Evolutionary conservation across 2,329 filamentous ascomycete species (phyloP), one percentile per base, ranked within the genome.

Genomic region (Pestalotiopsis sp.): DNA sequence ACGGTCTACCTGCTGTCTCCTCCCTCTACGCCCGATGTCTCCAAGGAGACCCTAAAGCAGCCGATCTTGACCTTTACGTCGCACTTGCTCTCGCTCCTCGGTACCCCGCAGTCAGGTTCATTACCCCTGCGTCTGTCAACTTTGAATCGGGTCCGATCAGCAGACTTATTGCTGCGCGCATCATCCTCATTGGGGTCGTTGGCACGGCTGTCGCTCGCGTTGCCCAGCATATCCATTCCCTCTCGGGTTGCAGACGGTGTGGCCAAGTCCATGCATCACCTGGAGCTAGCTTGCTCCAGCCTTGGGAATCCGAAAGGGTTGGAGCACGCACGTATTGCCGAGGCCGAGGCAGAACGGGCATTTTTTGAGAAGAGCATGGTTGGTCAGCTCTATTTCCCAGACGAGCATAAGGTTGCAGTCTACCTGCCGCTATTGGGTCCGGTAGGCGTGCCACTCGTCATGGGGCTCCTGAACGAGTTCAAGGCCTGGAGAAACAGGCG

Each of bases 331-430:
- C 88, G 93, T 10, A 89, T 94, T 60, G 96, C 96, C 5, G 94
- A 98, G 79, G 87, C 89, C 2, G 94, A 97, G 76, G 95, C 94
- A 0, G 96, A 99, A 78, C 90, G 92, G 69, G 95, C 95, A 0
- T 99, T 99, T 80, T 99, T 99, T 73, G 96, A 99, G 80, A 97
- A 97, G 81, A 97, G 93, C 76, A 99, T 99, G 96, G 96, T 99
- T 13, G 96, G 94, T 0, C 96, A 98, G 81, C 91, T 98, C 2
- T 99, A 98, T 79, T 99, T 99, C 79, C 96, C 96, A 0, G 96
- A 99, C 76, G 96, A 99, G 81, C 96, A 99, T 79, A 99, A 98
- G 80, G 89, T 99, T 26, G 96, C 96, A 0, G 96, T 99, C 0
- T 99, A 99, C 78, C 81, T 99, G 73, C 96, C 96, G 1, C 82